phyloP scores from a whole-genome alignment of 345 rosid genomes.

The Linum trigynum region DNA sequence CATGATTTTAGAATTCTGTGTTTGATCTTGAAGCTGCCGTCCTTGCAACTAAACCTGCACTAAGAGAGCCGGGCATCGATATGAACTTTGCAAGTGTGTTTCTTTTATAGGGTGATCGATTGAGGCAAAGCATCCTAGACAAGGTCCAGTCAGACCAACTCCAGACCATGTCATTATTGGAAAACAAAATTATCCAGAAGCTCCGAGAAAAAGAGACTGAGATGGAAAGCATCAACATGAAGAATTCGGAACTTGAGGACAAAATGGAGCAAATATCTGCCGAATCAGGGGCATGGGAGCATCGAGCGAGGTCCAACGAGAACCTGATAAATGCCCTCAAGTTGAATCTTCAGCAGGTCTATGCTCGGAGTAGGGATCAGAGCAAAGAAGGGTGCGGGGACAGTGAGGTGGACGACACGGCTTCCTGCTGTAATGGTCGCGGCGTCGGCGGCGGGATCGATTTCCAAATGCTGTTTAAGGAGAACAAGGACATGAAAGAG shows the following conservation, averaged over 20 bases:
- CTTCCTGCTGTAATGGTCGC: slow-evolving; percentile 62
- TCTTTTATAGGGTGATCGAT: slow-evolving; percentile 39
- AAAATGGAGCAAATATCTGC: slow-evolving; percentile 49
- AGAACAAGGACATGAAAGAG: slow-evolving; percentile 28
- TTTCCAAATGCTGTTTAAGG: slow-evolving; percentile 40
- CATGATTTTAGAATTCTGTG: background rate
- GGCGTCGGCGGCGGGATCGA: slow-evolving; percentile 21
- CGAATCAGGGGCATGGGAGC: slow-evolving; percentile 79
- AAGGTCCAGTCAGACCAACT: slow-evolving; percentile 54
- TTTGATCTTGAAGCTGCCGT: background rate
- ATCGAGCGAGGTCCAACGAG: slow-evolving; percentile 61
- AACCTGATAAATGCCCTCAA: slow-evolving; percentile 57
- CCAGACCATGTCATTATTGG: slow-evolving; percentile 47
- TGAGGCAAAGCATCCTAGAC: slow-evolving; percentile 44
- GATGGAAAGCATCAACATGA: slow-evolving; percentile 52
- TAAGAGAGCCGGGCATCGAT: background rate
- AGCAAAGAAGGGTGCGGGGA: slow-evolving; percentile 85
- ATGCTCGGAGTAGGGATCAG: slow-evolving; percentile 46
- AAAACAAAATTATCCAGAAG: slow-evolving; percentile 46
- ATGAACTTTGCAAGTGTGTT: background rate
- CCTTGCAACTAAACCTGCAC: background rate
- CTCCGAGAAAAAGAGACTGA: slow-evolving; percentile 71
- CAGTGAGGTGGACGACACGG: slow-evolving; percentile 82
- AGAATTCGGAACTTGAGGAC: slow-evolving; percentile 71
- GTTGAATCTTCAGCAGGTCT: slow-evolving; percentile 58